A percentile compares a stretch with the other conserved stretches of the same genome.
phyloP scores from a whole-genome alignment of 2,329 filamentous ascomycete species.

The Didymosphaeria variabile region DNA sequence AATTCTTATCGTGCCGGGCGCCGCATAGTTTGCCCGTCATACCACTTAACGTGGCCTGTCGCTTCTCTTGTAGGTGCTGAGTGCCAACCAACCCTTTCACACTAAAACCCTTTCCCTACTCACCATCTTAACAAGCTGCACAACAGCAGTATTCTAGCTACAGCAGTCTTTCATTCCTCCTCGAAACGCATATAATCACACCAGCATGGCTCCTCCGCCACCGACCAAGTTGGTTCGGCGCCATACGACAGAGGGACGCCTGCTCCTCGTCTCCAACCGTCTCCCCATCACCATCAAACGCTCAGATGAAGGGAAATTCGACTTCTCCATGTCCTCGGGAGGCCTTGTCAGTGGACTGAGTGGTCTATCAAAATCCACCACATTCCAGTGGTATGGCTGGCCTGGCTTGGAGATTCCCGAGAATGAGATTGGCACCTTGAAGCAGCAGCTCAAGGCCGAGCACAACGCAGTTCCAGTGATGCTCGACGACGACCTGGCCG shows the following conservation, averaged over 20 bases:
- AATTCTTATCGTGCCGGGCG: conserved; percentile 8
- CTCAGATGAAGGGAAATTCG: conserved; percentile 88
- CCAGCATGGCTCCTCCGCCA: conserved; percentile 43
- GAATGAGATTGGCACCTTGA: conserved; percentile 77
- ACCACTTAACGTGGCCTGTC: conserved; percentile 13
- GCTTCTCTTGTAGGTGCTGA: conserved; percentile 2
- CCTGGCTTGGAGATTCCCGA: conserved; percentile 92
- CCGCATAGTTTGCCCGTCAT: neutral
- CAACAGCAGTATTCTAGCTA: conserved; percentile 16
- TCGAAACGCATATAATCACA: conserved; percentile 4
- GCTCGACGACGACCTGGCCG: conserved; percentile 90
- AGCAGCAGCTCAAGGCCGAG: conserved; percentile 81
- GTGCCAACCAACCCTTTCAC: conserved; percentile 1
- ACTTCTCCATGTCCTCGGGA: conserved; percentile 95
- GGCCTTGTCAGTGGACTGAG: conserved; percentile 93
- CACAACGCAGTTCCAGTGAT: conserved; percentile 93
- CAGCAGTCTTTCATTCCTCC: conserved; percentile 12
- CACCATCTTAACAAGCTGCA: conserved; percentile 5
- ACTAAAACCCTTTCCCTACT: neutral
- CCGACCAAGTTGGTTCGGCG: conserved; percentile 40
- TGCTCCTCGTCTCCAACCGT: conserved; percentile 92
- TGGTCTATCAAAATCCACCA: conserved; percentile 89
- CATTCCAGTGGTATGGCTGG: conserved; percentile 99
- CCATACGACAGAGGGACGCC: conserved; percentile 54
- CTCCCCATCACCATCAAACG: conserved; percentile 97